Base-by-base conservation (phyloP, 352 stramenopile genomes). In the Plasmopara halstedii region DNA sequence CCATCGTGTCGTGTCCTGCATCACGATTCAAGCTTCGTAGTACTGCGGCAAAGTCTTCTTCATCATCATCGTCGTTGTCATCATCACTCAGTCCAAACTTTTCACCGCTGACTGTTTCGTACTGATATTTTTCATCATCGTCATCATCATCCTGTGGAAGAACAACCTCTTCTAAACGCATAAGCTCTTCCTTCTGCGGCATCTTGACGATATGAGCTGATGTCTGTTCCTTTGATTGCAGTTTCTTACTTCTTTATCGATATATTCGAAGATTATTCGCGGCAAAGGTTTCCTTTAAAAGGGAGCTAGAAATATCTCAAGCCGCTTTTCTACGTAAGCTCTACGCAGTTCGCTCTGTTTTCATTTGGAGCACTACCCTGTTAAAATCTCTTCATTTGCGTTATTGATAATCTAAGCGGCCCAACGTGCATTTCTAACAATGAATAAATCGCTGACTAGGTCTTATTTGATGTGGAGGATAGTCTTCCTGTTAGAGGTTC, bases 41-140 rank as follows among this genome's bases (percentile, higher is more conserved):
- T 42, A 77, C 84, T 8, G 68, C 67, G 8, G 95, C 89, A 52
- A 96, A 90, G 53, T 96, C 81, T 27, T 92, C 73, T 44, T 94
- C 85, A 20, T 93, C 80, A 7, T 94, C 72, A 46, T 96, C 83
- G n/a, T 88, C 70, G 21, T 92, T 70, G 34, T 69, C 70, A 41
- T 73, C 62, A 27, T 73, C 73, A 10, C 50, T 56, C 26, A 71
- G 62, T 42, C 47, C 70, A 18, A 80, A 42, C 29, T 60, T 61
- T 14, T 61, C 64, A 45, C 93, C 67, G 49, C 87, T 76, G 13
- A 92, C 68, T 0, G 77, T 67, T 2, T 78, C 67, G 57, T 96
- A 96, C 56, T 92, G 56, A 38, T 93, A 94, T 17, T 52, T 54
- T 19, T 86, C 73, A 35, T 89, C 71, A 42, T 96, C 82, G 21